Percentiles rank a stretch among this genome's conserved stretches.
phyloP scores from a whole-genome alignment of 768 basidiomycete genomes.

The Russula abietina region DNA sequence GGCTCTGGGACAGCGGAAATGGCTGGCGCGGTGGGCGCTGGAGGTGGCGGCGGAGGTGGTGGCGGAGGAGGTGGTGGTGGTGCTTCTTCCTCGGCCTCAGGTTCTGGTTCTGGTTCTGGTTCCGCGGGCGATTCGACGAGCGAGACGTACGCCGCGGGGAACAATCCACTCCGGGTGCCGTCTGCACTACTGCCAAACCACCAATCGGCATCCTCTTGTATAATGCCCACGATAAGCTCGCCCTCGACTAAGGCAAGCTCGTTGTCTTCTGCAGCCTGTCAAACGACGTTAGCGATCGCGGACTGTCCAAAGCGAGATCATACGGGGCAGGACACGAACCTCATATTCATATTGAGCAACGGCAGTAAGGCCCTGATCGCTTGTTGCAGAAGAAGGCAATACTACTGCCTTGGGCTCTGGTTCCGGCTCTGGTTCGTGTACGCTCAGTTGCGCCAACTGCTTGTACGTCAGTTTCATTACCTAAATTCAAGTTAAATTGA shows the following conservation, averaged over 20 bases:
- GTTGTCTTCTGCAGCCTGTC: slow-evolving; percentile 74
- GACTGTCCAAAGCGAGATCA: not conserved
- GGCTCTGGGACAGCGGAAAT: slow-evolving; percentile 45
- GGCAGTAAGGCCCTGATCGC: slow-evolving; percentile 53
- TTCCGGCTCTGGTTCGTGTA: slow-evolving; percentile 29
- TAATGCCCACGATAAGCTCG: slow-evolving; percentile 74
- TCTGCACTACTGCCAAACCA: slow-evolving; percentile 72
- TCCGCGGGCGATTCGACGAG: slow-evolving; percentile 47
- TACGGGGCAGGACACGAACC: slow-evolving; percentile 32
- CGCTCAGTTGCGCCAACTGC: slow-evolving; percentile 18
- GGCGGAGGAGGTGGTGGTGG: slow-evolving; percentile 58
- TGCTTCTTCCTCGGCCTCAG: slow-evolving; percentile 42
- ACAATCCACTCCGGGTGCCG: slow-evolving; percentile 68
- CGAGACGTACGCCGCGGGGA: slow-evolving; percentile 91
- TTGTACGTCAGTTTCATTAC: not conserved
- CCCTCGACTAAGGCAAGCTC: slow-evolving; percentile 79
- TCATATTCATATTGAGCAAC: slow-evolving; percentile 80
- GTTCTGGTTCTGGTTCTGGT: slow-evolving; percentile 36
- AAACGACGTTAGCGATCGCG: not conserved
- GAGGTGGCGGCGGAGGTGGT: slow-evolving; percentile 35
- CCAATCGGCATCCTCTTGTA: slow-evolving; percentile 87
- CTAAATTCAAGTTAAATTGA: slow-evolving; percentile 8
- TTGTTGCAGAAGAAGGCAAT: slow-evolving; percentile 31
- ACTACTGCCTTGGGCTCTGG: slow-evolving; percentile 36
- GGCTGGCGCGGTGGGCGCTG: slow-evolving; percentile 36